Evolutionary conservation across 192 early-diverging fungal species (phyloP).

Genomic region (Pilobolus umbonatus): DNA sequence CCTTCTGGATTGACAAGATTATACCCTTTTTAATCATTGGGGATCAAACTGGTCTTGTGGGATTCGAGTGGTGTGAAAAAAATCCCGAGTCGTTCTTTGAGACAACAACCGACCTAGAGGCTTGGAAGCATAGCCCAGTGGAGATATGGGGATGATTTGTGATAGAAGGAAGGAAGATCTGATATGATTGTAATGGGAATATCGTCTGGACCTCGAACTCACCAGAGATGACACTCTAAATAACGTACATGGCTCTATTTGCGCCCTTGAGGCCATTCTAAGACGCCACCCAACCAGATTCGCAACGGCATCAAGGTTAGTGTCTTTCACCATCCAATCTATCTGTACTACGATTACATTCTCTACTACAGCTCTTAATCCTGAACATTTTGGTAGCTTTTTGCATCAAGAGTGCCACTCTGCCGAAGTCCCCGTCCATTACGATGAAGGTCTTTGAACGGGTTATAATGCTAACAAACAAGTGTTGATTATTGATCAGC

Average conservation of each 20-base stretch:
- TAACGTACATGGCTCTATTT: slow-evolving; percentile 10
- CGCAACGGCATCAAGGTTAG: neutral
- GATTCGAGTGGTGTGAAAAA: slow-evolving; percentile 6
- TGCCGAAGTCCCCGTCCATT: slow-evolving; percentile 3
- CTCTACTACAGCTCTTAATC: slow-evolving; percentile 13
- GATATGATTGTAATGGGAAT: neutral
- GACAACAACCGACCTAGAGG: neutral
- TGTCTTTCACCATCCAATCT: slow-evolving; percentile 11
- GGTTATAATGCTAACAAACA: slow-evolving; percentile 16
- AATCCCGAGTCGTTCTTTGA: neutral
- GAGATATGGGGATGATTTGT: neutral
- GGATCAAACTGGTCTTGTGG: neutral
- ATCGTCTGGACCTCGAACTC: slow-evolving; percentile 3
- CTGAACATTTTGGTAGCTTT: neutral
- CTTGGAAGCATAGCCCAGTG: neutral
- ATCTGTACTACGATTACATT: slow-evolving; percentile 14
- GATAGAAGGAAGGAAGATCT: neutral
- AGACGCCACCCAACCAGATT: neutral
- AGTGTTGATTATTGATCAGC: slow-evolving; percentile 9
- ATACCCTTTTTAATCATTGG: neutral
- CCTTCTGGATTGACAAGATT: slow-evolving; percentile 3
- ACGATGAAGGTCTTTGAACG: slow-evolving; percentile 11
- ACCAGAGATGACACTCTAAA: slow-evolving; percentile 11
- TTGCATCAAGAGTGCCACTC: slow-evolving; percentile 16
- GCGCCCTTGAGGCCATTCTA: slow-evolving; percentile 4